These are phyloP conservation scores for Cladophialophora immunda DNA, from an alignment of 2,329 filamentous ascomycete genomes.

Conservation along the genomic window DNA sequence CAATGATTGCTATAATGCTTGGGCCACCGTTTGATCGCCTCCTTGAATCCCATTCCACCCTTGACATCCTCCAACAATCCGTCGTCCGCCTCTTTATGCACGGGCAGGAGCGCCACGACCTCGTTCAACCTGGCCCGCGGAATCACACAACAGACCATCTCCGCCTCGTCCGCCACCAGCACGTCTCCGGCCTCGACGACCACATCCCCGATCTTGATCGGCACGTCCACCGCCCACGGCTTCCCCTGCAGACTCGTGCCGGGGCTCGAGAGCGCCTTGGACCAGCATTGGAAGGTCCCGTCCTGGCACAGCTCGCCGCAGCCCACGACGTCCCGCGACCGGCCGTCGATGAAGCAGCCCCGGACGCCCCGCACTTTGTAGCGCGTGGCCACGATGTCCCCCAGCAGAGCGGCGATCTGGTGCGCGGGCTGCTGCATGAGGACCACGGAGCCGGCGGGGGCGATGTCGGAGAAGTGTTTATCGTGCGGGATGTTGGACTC, in stretches of 20 bases:
- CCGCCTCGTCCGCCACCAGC: constrained; percentile 16
- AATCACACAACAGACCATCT: constrained; percentile 20
- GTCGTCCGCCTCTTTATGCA: constrained; percentile 18
- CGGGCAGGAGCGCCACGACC: constrained; percentile 8
- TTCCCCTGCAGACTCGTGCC: constrained; percentile 14
- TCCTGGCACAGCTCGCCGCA: constrained; percentile 19
- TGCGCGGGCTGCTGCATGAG: constrained; percentile 17
- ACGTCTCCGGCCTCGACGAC: constrained; percentile 13
- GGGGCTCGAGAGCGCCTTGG: constrained; percentile 15
- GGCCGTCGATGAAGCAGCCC: constrained; percentile 14
- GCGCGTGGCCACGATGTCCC: constrained; percentile 16
- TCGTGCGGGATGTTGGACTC: constrained; percentile 9
- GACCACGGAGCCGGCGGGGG: constrained; percentile 7
- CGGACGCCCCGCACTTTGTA: constrained; percentile 17
- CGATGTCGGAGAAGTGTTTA: constrained; percentile 15
- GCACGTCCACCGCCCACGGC: constrained; percentile 21
- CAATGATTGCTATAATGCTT: constrained; percentile 22
- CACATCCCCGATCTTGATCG: constrained; percentile 17
- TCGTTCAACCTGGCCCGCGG: constrained; percentile 10
- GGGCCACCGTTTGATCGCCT: constrained; percentile 18
- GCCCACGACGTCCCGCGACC: constrained; percentile 8
- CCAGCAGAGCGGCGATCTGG: constrained; percentile 13
- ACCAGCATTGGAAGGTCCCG: constrained; percentile 14
- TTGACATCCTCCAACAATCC: constrained; percentile 12
- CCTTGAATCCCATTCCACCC: constrained; percentile 14